A percentile compares a stretch with the other conserved stretches of the same genome.
phyloP scores from a whole-genome alignment of 306 rosid species.

The Cajanus cajan region DNA sequence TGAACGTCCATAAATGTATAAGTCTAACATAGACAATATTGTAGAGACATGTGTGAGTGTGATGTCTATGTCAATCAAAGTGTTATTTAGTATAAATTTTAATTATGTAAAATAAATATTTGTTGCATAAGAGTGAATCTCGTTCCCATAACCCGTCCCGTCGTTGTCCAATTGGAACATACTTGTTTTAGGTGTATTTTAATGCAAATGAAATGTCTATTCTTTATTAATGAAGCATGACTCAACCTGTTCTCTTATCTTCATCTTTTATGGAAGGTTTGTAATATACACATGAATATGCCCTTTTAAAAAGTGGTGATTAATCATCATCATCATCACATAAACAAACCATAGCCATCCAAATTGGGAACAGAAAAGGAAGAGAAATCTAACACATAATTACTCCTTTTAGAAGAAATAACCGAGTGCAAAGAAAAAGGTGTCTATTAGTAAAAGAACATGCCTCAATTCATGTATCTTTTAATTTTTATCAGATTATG shows the following conservation, averaged over 20 bases:
- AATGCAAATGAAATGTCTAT: not conserved
- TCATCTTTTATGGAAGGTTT: not conserved
- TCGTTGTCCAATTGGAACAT: not conserved
- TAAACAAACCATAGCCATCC: not conserved
- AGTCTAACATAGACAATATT: too few relatives aligned
- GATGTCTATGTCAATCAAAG: too few relatives aligned
- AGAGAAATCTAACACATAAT: not conserved
- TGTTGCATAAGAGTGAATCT: too few relatives aligned
- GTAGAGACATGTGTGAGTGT: too few relatives aligned
- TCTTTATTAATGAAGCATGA: not conserved
- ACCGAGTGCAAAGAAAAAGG: not conserved
- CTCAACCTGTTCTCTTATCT: not conserved
- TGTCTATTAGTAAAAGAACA: too few relatives aligned
- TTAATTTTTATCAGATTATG: not conserved
- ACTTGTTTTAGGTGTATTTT: not conserved
- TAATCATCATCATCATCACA: too few relatives aligned
- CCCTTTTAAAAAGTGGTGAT: not conserved
- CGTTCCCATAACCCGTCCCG: not conserved
- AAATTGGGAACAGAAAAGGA: not conserved
- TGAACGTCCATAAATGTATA: too few relatives aligned
- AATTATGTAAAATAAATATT: too few relatives aligned
- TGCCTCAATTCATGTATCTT: too few relatives aligned
- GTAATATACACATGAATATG: too few relatives aligned
- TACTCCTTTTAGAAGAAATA: not conserved
- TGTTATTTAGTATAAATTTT: too few relatives aligned